phyloP scores from a whole-genome alignment of 768 basidiomycete species.

The Cyclocybe aegerita region DNA sequence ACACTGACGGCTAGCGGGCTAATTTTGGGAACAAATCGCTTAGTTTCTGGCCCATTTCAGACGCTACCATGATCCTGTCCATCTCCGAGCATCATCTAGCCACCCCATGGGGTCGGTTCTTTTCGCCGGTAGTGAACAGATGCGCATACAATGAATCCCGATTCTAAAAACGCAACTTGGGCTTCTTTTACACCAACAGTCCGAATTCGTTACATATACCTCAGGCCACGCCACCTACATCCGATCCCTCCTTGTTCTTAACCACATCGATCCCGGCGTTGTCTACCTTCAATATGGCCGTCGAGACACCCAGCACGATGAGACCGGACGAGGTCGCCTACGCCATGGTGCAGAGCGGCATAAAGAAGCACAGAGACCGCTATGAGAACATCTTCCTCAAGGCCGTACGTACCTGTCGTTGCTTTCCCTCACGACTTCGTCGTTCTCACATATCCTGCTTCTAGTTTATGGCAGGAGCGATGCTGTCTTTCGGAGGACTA shows the following conservation, averaged over 20 bases:
- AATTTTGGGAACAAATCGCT: too few species aligned
- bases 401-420: slow-evolving; percentile 46
- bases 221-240: slow-evolving; percentile 2
- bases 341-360: slow-evolving; percentile 53
- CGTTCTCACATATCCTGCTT: neutral
- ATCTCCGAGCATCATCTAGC: too few species aligned
- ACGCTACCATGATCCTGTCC: too few species aligned
- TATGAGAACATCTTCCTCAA: slow-evolving; percentile 64
- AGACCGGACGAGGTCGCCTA: slow-evolving; percentile 59
- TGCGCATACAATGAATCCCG: neutral
- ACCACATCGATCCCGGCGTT: slow-evolving; percentile 1
- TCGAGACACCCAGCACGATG: slow-evolving; percentile 40
- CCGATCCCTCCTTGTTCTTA: slow-evolving; percentile 4
- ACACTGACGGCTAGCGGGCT: too few species aligned
- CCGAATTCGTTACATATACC: slow-evolving; percentile 1
- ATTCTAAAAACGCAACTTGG: slow-evolving; percentile 3
- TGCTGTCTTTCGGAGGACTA: slow-evolving; percentile 75
- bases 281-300: slow-evolving; percentile 8
- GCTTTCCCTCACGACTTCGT: too few species aligned
- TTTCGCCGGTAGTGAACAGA: too few species aligned
- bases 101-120: too few species aligned
- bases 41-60: too few species aligned
- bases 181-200: slow-evolving; percentile 5
- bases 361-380: slow-evolving; percentile 64
- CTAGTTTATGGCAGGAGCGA: slow-evolving; percentile 66